Evolutionary conservation across 2,329 filamentous ascomycete genomes (phyloP), one percentile per base, ranked within the genome.

Genomic region (Magnaporthiopsis rhizophila): DNA sequence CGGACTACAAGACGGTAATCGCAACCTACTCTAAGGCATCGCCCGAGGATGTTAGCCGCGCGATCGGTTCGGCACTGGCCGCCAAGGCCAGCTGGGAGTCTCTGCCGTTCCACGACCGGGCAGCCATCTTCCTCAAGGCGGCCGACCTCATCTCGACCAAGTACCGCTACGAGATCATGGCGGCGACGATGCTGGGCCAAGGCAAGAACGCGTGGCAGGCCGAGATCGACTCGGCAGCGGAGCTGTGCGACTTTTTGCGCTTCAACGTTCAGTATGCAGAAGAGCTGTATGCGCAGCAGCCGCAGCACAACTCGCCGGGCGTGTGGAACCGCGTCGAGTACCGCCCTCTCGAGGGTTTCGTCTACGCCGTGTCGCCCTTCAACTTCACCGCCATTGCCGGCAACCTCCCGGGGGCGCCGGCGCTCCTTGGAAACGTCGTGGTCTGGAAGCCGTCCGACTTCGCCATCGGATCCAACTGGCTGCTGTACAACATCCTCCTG

Each of bases 161-260:
- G 80, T 98, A 99, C 79, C 86, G 95, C 74, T 97, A 97, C 78
- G 92, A 97, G 65, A 86, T 99, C 71, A 96, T 98, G 90, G 94
- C 95, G 9, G 87, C 92, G 59, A 97, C 95, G 18, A 97, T 98
- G 86, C 82, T 97, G 38, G 95, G 94, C 66, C 94, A 99, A 79
- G 94, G 95, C 72, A 98, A 98, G 86, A 98, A 97, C 76, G 92
- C 91, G 61, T 98, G 92, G 92, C 94, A 99, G 78, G 94, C 95
- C n/a, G 94, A 99, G 83, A 98, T 98, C 68, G 94, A 98, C 76
- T 85, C 93, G 56, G 94, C 94, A 24, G 94, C 94, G 11, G 95
- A 99, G 82, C 79, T 96, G 70, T 89, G 86, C 70, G 94, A 99
- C 75, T 98, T 98, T 78, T 81, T 98, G 74, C 87, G 92, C 73